Evolutionary conservation across 441 rosid species (phyloP), one percentile per base, ranked within the genome.

Genomic region (Aleurites moluccanus): DNA sequence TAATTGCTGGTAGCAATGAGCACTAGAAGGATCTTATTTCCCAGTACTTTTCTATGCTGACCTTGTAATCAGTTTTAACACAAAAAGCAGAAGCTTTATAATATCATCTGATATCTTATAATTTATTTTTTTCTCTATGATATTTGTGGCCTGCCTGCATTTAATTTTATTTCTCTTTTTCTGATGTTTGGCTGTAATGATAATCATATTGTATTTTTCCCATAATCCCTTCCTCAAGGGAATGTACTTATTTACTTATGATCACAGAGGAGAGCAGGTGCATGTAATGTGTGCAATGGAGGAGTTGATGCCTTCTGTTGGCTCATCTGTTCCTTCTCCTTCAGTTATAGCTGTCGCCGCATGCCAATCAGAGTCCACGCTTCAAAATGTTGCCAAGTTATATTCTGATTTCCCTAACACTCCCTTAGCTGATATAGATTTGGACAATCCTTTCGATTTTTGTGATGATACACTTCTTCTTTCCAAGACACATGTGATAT

Each of bases 271-370:
- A 75, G 97, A 93, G 81, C 99, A 90, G 88, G 86, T 86, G 83
- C 96, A 93, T 81, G 77, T 84, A 76, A 85, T 92, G 92, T 89
- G 97, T 81, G 78, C 87, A 30, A 85, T 93, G 86, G 98, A 96
- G 83, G 99, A 96, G 84, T 81, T 89, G 79, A 88, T 93, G 90
- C 99, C 98, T 64, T 87, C 97, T 73, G 84, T 91, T 74, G 98
- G 96, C 72, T 82, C 93, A 64, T 75, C 95, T 72, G 86, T 88
- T 56, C 97, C 96, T 72, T 84, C 97, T 64, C 96, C 99, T 8
- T 83, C 91, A 66, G 80, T 91, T 80, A 89, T 95, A 55, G 84
- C 89, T 73, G 86, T 86, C 65, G 84, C 87, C 76, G 72, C 88
- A 70, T 83, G 90, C 70, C 94, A 87, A 67, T 87, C 95, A 28